Percentiles rank a stretch among this genome's conserved stretches.
These are phyloP conservation scores for Galeopsis tetrahit DNA, from an alignment of 257 asterid species.

Conservation along the genomic window DNA sequence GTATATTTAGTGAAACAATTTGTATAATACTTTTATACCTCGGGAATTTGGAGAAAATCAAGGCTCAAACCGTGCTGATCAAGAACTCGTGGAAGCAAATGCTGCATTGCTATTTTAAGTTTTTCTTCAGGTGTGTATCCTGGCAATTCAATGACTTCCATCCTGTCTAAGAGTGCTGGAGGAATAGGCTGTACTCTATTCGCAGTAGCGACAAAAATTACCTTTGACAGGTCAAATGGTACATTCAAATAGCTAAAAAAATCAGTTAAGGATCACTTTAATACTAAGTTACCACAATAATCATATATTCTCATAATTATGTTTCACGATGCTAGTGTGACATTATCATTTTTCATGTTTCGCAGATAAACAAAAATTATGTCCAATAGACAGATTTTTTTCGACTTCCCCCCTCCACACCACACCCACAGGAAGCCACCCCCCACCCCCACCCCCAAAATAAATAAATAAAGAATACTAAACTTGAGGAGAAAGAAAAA, in stretches of 20 bases:
- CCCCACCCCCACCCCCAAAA: not conserved
- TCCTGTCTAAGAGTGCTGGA: constrained; percentile 92
- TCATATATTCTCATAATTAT: constrained; percentile 17
- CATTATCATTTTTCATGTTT: constrained; percentile 22
- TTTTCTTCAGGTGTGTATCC: constrained; percentile 99
- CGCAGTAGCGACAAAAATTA: constrained; percentile 98
- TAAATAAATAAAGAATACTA: not conserved
- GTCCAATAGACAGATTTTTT: not conserved
- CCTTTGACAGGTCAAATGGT: constrained; percentile 97
- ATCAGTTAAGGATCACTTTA: constrained; percentile 61
- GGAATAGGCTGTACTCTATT: constrained; percentile 95
- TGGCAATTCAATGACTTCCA: constrained; percentile 98
- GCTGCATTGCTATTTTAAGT: constrained; percentile 85
- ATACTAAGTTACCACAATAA: constrained; percentile 22
- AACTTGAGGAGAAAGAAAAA: not conserved
- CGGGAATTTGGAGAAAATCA: constrained; percentile 93
- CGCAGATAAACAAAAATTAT: constrained; percentile 1
- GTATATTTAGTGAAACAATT: constrained; percentile 26
- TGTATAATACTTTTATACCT: constrained; percentile 58
- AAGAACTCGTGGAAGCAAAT: constrained; percentile 93
- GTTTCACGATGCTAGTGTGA: constrained; percentile 1
- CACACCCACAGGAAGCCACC: no score
- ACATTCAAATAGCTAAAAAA: constrained; percentile 86
- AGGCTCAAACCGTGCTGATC: constrained; percentile 94
- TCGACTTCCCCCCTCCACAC: no score